Evolutionary conservation across 805 yeast genomes (phyloP).

Genomic region (Aciculoconidium aculeatum): DNA sequence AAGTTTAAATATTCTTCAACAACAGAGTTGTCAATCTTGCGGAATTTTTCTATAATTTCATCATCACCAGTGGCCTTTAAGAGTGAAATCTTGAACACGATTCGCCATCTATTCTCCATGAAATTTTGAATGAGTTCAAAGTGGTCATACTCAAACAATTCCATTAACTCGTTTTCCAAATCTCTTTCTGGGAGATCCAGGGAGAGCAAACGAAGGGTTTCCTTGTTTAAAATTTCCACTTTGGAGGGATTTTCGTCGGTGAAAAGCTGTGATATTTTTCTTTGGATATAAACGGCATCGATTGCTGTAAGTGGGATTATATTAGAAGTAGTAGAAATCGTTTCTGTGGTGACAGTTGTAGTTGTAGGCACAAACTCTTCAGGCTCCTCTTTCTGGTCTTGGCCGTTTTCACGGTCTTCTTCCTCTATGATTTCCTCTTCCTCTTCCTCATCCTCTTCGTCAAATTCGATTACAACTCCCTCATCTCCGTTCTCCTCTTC

Average conservation of each 20-base stretch:
- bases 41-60: too few relatives aligned
- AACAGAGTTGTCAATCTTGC: conserved; percentile 5
- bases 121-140: conserved; percentile 44
- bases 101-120: conserved; percentile 42
- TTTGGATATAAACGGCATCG: conserved; percentile 47
- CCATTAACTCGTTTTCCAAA: conserved; percentile 50
- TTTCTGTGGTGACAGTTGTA: background rate
- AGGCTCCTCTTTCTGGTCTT: background rate
- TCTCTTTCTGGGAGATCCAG: conserved; percentile 32
- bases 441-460: conserved; percentile 8
- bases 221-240: conserved; percentile 31
- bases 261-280: conserved; percentile 36
- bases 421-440: conserved; percentile 6
- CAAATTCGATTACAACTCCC: conserved; percentile 17
- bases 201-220: conserved; percentile 36
- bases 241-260: conserved; percentile 32
- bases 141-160: conserved; percentile 46
- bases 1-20: too few relatives aligned
- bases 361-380: conserved; percentile 6
- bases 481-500: conserved; percentile 14
- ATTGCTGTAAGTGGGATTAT: conserved; percentile 11
- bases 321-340: background rate
- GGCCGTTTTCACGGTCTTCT: conserved; percentile 5
- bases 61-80: conserved; percentile 13
- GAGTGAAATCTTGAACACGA: conserved; percentile 53